Evolutionary conservation across 345 rosid species (phyloP).

Genomic region (Citrus hindsii): DNA sequence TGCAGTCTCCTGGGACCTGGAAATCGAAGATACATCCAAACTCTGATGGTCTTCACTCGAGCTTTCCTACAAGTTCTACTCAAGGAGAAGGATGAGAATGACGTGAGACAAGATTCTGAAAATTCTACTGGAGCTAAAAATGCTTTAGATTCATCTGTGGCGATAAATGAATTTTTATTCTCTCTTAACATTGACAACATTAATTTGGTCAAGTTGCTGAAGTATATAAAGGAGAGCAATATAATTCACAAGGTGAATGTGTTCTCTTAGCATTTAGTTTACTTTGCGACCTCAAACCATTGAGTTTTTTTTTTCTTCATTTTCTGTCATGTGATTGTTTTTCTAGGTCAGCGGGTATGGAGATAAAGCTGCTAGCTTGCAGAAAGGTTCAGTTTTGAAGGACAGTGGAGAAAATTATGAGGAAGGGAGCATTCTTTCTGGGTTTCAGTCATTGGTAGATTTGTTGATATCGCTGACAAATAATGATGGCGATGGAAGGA

Average conservation of each 20-base stretch:
- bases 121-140: slow-evolving; percentile 29
- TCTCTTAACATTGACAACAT: slow-evolving; percentile 82
- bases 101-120: slow-evolving; percentile 30
- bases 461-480: slow-evolving; percentile 71
- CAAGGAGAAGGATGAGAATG: slow-evolving; percentile 30
- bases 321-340: slow-evolving; percentile 3
- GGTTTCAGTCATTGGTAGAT: slow-evolving; percentile 68
- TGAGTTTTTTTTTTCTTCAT: neutral
- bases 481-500: slow-evolving; percentile 79
- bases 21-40: slow-evolving; percentile 92
- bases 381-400: slow-evolving; percentile 34
- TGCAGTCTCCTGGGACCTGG: slow-evolving; percentile 71
- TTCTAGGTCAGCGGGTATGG: slow-evolving; percentile 79
- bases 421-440: slow-evolving; percentile 55
- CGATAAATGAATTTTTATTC: slow-evolving; percentile 82
- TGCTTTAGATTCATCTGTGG: slow-evolving; percentile 50
- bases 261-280: slow-evolving; percentile 9
- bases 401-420: slow-evolving; percentile 32
- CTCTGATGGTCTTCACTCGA: slow-evolving; percentile 59
- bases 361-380: slow-evolving; percentile 45
- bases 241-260: slow-evolving; percentile 75
- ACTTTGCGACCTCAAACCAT: slow-evolving; percentile 1
- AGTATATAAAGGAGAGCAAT: slow-evolving; percentile 78
- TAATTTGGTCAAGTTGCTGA: slow-evolving; percentile 73
- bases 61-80: slow-evolving; percentile 59